Conservation (phyloP, 2,329 filamentous ascomycete genomes). For the Fusarium kyushuense region DNA sequence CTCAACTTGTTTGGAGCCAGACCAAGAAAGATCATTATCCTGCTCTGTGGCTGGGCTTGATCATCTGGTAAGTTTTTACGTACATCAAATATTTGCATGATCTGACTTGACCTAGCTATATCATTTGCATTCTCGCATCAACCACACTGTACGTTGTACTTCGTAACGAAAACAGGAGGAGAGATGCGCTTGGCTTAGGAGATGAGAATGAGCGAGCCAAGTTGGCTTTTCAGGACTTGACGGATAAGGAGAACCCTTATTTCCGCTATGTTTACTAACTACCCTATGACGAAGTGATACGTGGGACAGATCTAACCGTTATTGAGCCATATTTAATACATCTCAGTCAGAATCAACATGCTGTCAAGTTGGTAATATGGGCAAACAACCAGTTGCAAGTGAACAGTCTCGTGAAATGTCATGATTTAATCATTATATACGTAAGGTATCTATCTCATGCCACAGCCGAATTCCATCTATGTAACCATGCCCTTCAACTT, state of each 20-base stretch:
- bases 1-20: conserved; percentile 76
- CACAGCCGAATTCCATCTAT: conserved; percentile 5
- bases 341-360: background rate
- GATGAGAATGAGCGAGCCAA: conserved; percentile 72
- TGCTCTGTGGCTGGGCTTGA: conserved; percentile 76
- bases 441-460: conserved; percentile 26
- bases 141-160: conserved; percentile 69
- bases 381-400: background rate
- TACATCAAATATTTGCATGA: background rate
- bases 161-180: conserved; percentile 67
- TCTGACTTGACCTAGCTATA: conserved; percentile 63
- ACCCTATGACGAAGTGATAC: no score
- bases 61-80: conserved; percentile 62
- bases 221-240: conserved; percentile 75
- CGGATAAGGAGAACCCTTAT: conserved; percentile 75
- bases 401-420: background rate
- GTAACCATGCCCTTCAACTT: background rate
- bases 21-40: conserved; percentile 76
- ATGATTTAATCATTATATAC: conserved; percentile 37
- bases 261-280: conserved; percentile 67
- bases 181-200: conserved; percentile 58
- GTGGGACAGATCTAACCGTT: background rate
- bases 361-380: no score
- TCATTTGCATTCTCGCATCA: conserved; percentile 73
- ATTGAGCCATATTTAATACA: background rate